Evolutionary conservation across 1,284 basidiomycete species (phyloP), one percentile per base, ranked within the genome.

Genomic region (Trichosporon faecale): DNA sequence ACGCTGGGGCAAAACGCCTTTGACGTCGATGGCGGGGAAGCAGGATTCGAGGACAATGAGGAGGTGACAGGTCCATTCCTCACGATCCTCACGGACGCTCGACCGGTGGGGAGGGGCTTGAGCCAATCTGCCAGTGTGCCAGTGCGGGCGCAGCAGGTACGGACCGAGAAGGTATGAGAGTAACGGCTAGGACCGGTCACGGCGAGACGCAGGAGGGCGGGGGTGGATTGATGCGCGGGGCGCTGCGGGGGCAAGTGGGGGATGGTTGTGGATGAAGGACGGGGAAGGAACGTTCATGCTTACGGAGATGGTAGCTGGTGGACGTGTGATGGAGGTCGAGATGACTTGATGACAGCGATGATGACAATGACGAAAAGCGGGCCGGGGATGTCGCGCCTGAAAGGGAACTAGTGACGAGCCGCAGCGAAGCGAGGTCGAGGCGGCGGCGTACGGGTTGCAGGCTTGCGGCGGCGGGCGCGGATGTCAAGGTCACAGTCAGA

Each of bases 1-100:
- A 61, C 57, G 23, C 57, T 33, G 57, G 27, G 27, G 57, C 57
- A 31, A 60, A 61, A 31, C 57, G 57, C 57, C 57, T 16, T 61
- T 31, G 57, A 61, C 57, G 57, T 61, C 57, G 57, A 21, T 31
- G 57, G 57, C 57, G 57, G 57, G 18, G 16, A n/a, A 18, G 27
- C 3, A 31, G 57, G 18, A n/a, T 11, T 23, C 18, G 57, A 61
- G 57, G 57, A 61, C 57, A 31, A 61, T 31, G 57, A n/a, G 21
- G 27, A 61, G 27, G 57, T 31, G 27, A 31, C 57, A 31, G 57
- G 27, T 31, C 27, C 29, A 33, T 61, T 61, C 57, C 57, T 61
- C 57, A 31, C 57, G 7, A 33, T 61, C 57, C 57, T 61, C 57
- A 31, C 57, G 23, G 49, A 52, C 49, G 49, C 49, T 52, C 21